Percentiles rank a stretch among this genome's conserved stretches.
These are phyloP conservation scores for Cercophora newfieldiana DNA, from an alignment of 495 filamentous ascomycete species.

Conservation along the genomic window DNA sequence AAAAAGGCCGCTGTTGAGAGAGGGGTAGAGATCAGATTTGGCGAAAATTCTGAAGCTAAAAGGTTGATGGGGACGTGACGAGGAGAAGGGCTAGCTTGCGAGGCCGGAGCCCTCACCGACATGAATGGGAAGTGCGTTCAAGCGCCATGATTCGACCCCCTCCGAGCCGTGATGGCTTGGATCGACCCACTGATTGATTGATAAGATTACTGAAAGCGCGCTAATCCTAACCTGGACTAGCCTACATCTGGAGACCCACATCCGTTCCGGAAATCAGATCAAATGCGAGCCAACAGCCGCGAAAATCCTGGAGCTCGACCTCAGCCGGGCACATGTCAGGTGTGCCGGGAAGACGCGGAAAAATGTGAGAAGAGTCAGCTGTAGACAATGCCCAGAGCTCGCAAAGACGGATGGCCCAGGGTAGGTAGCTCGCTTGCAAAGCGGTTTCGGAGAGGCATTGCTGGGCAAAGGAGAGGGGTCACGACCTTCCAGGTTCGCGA, in stretches of 20 bases:
- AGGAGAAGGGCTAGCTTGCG: slow-evolving; percentile 12
- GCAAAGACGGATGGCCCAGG: not conserved
- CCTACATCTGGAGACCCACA: not conserved
- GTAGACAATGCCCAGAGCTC: not conserved
- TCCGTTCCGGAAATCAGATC: slow-evolving; percentile 1
- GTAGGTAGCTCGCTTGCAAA: not conserved
- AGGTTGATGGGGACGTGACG: not conserved
- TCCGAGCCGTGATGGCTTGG: slow-evolving; percentile 22
- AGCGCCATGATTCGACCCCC: slow-evolving; percentile 28
- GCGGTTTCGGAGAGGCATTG: not conserved
- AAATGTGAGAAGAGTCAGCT: not conserved
- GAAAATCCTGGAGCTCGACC: not conserved
- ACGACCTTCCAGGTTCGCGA: not conserved
- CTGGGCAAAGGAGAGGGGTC: not conserved
- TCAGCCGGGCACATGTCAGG: not conserved
- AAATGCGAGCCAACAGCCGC: not conserved
- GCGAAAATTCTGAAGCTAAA: slow-evolving; percentile 3
- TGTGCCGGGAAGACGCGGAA: not conserved
- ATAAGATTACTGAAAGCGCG: slow-evolving; percentile 34
- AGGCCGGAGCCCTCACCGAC: slow-evolving; percentile 21
- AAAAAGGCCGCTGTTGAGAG: not conserved
- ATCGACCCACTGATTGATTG: slow-evolving; percentile 37
- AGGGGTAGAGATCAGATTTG: not conserved
- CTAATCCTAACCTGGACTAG: slow-evolving; percentile 19
- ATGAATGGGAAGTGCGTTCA: not conserved